Evolutionary conservation across 345 rosid species (phyloP).

Genomic region (Excoecaria cochinchinensis): DNA sequence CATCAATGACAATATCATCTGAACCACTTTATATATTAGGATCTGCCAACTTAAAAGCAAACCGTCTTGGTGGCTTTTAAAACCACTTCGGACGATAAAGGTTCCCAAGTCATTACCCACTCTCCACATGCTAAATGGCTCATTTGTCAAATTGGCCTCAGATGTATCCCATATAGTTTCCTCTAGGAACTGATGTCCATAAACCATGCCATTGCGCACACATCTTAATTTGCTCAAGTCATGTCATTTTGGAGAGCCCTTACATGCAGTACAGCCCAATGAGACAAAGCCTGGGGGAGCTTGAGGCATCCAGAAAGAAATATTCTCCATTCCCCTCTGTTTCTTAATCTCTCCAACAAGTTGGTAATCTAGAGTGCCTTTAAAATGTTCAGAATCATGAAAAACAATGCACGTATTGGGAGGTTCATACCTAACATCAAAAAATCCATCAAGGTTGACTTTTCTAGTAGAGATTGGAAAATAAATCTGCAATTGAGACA

Average conservation of each 20-base stretch:
- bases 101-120: conserved; percentile 74
- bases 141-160: conserved; percentile 53
- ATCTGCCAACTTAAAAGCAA: conserved; percentile 86
- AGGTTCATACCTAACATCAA: conserved; percentile 66
- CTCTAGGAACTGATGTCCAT: conserved; percentile 76
- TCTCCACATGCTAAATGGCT: conserved; percentile 87
- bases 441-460: conserved; percentile 18
- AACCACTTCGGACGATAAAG: conserved; percentile 76
- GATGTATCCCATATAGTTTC: conserved; percentile 92
- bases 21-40: conserved; percentile 51
- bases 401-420: conserved; percentile 82
- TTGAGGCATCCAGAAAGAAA: conserved; percentile 93
- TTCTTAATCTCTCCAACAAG: conserved; percentile 82
- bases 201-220: conserved; percentile 79
- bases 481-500: neutral
- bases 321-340: conserved; percentile 73
- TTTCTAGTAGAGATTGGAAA: conserved; percentile 4
- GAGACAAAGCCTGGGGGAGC: conserved; percentile 96
- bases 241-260: conserved; percentile 61
- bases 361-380: conserved; percentile 62
- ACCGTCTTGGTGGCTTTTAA: conserved; percentile 91
- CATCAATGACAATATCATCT: conserved; percentile 74
- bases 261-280: conserved; percentile 81
- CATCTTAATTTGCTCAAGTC: conserved; percentile 73
- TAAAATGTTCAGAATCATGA: conserved; percentile 65